Evolutionary conservation across 768 basidiomycete genomes (phyloP).

Genomic region (Rossbeevera mucosa): DNA sequence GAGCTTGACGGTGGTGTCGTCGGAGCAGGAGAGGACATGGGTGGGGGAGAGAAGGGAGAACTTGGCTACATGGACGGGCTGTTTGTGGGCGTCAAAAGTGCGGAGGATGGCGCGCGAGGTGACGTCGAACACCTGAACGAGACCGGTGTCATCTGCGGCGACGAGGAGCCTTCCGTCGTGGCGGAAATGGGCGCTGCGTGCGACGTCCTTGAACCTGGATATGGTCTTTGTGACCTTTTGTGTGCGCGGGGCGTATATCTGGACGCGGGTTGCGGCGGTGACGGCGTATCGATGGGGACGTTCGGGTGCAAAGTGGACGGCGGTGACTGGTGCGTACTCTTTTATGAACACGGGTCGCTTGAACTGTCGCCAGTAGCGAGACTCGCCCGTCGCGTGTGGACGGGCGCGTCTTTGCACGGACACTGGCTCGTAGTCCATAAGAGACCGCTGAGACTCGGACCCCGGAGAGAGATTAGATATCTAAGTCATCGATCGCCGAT

Average conservation of each 20-base stretch:
- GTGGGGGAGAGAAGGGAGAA: constrained; percentile 82
- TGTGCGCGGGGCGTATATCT: constrained; percentile 94
- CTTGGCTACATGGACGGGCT: constrained; percentile 91
- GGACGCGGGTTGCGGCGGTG: constrained; percentile 87
- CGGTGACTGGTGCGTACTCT: constrained; percentile 94
- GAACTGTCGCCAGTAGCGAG: constrained; percentile 83
- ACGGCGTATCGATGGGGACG: constrained; percentile 94
- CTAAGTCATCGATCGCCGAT: not conserved
- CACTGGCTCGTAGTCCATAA: constrained; percentile 82
- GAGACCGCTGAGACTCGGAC: too few relatives aligned
- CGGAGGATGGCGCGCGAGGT: constrained; percentile 90
- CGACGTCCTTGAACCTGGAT: constrained; percentile 94
- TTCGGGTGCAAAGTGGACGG: constrained; percentile 83
- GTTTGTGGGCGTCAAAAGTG: constrained; percentile 89
- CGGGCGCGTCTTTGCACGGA: constrained; percentile 56
- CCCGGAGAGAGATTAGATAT: constrained; percentile 19
- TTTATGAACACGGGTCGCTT: constrained; percentile 92
- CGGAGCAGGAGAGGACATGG: constrained; percentile 89
- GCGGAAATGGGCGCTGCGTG: constrained; percentile 83
- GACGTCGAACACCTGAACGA: constrained; percentile 90
- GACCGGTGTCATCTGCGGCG: constrained; percentile 90
- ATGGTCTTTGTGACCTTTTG: constrained; percentile 97
- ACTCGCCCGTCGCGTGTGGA: constrained; percentile 60
- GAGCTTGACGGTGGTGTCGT: constrained; percentile 89
- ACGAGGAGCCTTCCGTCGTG: constrained; percentile 92